These are phyloP conservation scores for Acacia concinna DNA, from an alignment of 331 rosid genomes.

Conservation along the genomic window DNA sequence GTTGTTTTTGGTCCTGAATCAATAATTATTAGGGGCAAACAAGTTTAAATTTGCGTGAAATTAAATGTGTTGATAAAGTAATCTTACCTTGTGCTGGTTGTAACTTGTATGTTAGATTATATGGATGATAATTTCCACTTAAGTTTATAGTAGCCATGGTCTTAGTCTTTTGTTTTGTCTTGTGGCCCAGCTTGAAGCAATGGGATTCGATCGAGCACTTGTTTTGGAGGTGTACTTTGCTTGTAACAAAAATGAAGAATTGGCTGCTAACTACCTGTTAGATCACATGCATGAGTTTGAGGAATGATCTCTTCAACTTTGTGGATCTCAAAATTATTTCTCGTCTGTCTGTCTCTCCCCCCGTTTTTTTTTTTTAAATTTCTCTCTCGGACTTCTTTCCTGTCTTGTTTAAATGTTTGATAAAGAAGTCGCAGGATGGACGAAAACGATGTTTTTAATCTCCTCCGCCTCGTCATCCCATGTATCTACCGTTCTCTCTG, in stretches of 20 bases:
- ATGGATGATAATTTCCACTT: not conserved
- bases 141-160: not conserved
- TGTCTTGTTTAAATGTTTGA: conserved; percentile 30
- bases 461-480: conserved; percentile 28
- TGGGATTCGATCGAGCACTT: conserved; percentile 83
- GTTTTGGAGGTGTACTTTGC: conserved; percentile 93
- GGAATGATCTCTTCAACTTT: conserved; percentile 43
- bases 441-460: conserved; percentile 30
- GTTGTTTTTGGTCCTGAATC: not conserved
- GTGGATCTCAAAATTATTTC: conserved; percentile 25
- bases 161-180: not conserved
- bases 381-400: conserved; percentile 12
- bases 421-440: conserved; percentile 35
- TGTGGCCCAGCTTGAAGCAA: conserved; percentile 77
- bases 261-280: conserved; percentile 92
- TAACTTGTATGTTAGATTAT: not conserved
- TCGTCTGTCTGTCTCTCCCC: too few relatives aligned
- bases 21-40: not conserved
- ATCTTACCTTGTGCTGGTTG: not conserved
- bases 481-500: conserved; percentile 29
- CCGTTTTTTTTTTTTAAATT: not conserved
- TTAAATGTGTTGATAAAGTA: not conserved
- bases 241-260: conserved; percentile 94
- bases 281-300: conserved; percentile 93
- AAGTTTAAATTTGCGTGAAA: not conserved